Evolutionary conservation across 2,329 filamentous ascomycete species (phyloP).

Genomic region (Graphilbum ipis-grandicollis): DNA sequence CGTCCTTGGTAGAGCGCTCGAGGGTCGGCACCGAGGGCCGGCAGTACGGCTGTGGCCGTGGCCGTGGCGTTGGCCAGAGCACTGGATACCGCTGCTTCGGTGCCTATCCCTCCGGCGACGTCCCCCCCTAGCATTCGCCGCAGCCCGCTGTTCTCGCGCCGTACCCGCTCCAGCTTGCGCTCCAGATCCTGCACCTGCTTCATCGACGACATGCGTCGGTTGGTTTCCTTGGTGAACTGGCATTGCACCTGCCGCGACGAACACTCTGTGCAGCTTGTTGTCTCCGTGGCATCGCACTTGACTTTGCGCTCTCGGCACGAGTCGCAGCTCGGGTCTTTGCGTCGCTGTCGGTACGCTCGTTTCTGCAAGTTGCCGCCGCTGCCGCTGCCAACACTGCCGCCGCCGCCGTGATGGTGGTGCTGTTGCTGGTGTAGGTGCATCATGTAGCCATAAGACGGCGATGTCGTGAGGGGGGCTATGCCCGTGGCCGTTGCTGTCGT

Average conservation of each 20-base stretch:
- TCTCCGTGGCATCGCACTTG: slow-evolving; percentile 93
- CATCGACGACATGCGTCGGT: slow-evolving; percentile 95
- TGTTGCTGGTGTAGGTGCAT: too few species aligned
- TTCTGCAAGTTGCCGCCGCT: slow-evolving; percentile 53
- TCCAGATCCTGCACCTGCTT: slow-evolving; percentile 97
- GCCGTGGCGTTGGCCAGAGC: too few species aligned
- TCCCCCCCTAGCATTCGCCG: slow-evolving; percentile 42
- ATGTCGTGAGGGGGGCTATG: background rate
- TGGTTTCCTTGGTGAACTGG: slow-evolving; percentile 98
- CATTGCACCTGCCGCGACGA: slow-evolving; percentile 93
- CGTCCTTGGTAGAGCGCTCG: background rate
- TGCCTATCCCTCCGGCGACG: slow-evolving; percentile 21
- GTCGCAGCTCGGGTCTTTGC: slow-evolving; percentile 96
- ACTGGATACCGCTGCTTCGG: too few species aligned
- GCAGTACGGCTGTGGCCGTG: slow-evolving; percentile 35
- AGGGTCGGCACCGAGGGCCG: slow-evolving; percentile 57
- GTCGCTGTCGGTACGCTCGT: slow-evolving; percentile 79
- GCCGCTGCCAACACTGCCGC: slow-evolving; percentile 1
- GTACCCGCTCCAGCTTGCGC: slow-evolving; percentile 68
- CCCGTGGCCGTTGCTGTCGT: background rate
- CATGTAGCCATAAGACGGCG: background rate
- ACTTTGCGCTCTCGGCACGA: slow-evolving; percentile 78
- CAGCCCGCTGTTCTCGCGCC: slow-evolving; percentile 62
- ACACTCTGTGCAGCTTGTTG: slow-evolving; percentile 90
- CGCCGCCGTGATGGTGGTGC: background rate